Evolutionary conservation across 768 basidiomycete genomes (phyloP), one percentile per base, ranked within the genome.

Genomic region (Suillus plorans): DNA sequence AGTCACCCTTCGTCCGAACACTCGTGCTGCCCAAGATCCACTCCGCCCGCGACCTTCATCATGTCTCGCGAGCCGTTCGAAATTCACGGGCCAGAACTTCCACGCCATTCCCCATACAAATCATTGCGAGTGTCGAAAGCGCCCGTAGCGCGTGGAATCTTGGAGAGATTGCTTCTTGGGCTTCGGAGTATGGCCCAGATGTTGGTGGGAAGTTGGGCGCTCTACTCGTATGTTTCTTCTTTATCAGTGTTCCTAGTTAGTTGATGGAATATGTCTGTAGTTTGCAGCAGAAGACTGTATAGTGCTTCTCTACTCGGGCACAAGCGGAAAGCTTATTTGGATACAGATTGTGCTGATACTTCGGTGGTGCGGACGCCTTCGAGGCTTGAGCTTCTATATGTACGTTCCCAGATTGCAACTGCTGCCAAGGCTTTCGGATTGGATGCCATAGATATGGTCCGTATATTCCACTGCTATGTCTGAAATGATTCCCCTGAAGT

Each of bases 251-350:
- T 52, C 9, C 9, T 31, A 28, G 25, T 18, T 20, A 37, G 65
- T 45, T 61, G 52, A 42, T 42, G 18, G 60, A 12, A n/a, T 39
- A 34, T 42, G 36, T 49, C n/a, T 28, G 22, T 69, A 97, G 95
- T 98, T 97, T 74, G 95, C 93, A 3, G 93, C 95, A 25, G 95
- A 98, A 79, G 95, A 98, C 71, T 97, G 94, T 95, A 75, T 67
- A 84, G 72, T 50, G 4, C 18, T 16, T 44, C 14, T 53, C 20
- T 50, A 5, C 50, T 65, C 36, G 39, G 42, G 20, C 55, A 37
- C 39, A n/a, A 67, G 20, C 49, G n/a, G 57, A 55, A 52, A 55
- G 31, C 69, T 67, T 4, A 50, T 37, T 42, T 47, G 61, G 50
- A n/a, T 44, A 2, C 64, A 97, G 94, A 94, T 74, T 97, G 96